A percentile compares a stretch with the other conserved stretches of the same genome.
Evolutionary conservation across 305 asterid species (phyloP).

Genomic region (Fraxinus nigra): DNA sequence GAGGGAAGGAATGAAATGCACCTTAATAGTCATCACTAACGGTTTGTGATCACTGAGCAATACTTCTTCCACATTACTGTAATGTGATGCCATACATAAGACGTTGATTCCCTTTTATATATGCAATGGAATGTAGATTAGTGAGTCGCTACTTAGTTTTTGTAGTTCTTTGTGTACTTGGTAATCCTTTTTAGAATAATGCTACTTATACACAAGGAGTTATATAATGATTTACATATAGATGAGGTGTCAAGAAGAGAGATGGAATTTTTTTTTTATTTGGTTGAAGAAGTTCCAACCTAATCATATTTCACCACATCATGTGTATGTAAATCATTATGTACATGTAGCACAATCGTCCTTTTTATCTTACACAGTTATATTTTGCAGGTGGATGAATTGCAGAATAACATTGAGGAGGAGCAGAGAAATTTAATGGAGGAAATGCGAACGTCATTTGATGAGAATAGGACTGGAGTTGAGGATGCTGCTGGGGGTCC

Average conservation of each 20-base stretch:
- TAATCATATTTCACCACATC: background rate
- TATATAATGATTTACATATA: background rate
- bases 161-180: background rate
- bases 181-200: background rate
- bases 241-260: background rate
- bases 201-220: background rate
- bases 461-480: constrained; percentile 60
- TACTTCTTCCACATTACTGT: background rate
- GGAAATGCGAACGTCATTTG: constrained; percentile 68
- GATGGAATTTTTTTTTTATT: background rate
- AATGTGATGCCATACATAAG: background rate
- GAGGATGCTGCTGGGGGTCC: constrained; percentile 58
- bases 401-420: constrained; percentile 88
- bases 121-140: background rate
- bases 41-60: background rate
- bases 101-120: background rate
- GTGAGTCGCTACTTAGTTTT: background rate
- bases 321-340: background rate
- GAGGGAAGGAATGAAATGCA: background rate
- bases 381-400: constrained; percentile 75
- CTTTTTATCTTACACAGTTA: constrained; percentile 13
- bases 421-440: constrained; percentile 79
- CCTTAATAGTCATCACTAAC: background rate
- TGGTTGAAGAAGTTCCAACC: background rate
- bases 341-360: background rate